Conservation (phyloP, 2,329 filamentous ascomycete species). For the Westerdykella ornata region DNA sequence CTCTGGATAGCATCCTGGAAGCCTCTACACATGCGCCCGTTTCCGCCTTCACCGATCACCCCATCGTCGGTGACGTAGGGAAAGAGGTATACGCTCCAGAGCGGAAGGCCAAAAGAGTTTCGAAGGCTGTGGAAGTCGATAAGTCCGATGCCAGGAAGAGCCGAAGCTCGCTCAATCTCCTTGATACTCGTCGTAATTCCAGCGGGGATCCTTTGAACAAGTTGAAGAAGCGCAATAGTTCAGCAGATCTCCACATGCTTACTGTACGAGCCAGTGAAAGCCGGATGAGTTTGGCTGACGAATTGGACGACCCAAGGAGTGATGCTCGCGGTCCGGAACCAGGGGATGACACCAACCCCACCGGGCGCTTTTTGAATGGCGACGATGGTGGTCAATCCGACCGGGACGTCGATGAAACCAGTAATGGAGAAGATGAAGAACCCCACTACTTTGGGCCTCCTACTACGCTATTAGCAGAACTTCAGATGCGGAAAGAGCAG, state of each 20-base stretch:
- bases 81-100: conserved; percentile 62
- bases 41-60: conserved; percentile 84
- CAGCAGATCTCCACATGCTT: conserved; percentile 32
- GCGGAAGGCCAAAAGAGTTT: conserved; percentile 35
- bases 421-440: conserved; percentile 33
- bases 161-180: conserved; percentile 33
- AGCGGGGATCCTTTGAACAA: conserved; percentile 36
- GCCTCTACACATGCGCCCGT: conserved; percentile 84
- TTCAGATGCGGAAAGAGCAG: conserved; percentile 85
- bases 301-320: conserved; percentile 25
- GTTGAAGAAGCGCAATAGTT: conserved; percentile 38
- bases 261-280: conserved; percentile 28
- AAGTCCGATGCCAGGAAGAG: conserved; percentile 28
- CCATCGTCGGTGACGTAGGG: conserved; percentile 69
- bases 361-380: conserved; percentile 12
- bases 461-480: conserved; percentile 84
- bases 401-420: conserved; percentile 15
- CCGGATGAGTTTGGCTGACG: conserved; percentile 33
- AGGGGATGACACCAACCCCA: conserved; percentile 12
- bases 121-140: conserved; percentile 14
- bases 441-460: conserved; percentile 61
- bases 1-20: conserved; percentile 84
- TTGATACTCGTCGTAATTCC: conserved; percentile 34
- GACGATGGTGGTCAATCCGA: conserved; percentile 6
- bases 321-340: conserved; percentile 26